phyloP scores from a whole-genome alignment of 352 stramenopile species.

The Globisporangium parvum region DNA sequence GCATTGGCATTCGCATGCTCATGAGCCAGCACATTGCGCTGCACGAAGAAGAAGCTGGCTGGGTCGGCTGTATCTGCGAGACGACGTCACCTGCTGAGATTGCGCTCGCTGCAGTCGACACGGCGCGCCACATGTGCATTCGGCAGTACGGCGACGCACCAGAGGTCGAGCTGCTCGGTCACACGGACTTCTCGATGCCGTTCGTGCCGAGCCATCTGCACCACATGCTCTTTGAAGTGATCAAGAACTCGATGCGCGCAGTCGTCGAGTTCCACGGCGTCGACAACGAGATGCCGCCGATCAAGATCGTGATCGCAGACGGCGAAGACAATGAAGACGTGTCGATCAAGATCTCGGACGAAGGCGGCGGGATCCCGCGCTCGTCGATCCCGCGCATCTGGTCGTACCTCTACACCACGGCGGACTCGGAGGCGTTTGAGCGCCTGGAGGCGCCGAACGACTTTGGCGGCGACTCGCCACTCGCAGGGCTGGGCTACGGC shows the following conservation, averaged over 20 bases:
- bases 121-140: slow-evolving; percentile 98
- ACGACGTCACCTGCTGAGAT: slow-evolving; percentile 96
- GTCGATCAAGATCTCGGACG: slow-evolving; percentile 99
- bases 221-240: slow-evolving; percentile 99
- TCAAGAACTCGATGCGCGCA: slow-evolving; percentile 91
- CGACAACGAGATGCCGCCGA: slow-evolving; percentile 96
- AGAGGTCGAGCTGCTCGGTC: slow-evolving; percentile 96
- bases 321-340: slow-evolving; percentile 98
- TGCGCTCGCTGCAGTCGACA: slow-evolving; percentile 95
- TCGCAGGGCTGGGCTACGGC: slow-evolving; percentile 96
- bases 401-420: slow-evolving; percentile 99
- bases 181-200: slow-evolving; percentile 98
- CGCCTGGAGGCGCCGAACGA: slow-evolving; percentile 84
- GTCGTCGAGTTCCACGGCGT: slow-evolving; percentile 97
- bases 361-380: slow-evolving; percentile 98
- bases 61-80: slow-evolving; percentile 94
- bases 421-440: slow-evolving; percentile 91
- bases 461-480: slow-evolving; percentile 83
- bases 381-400: slow-evolving; percentile 98
- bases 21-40: slow-evolving; percentile 99
- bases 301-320: slow-evolving; percentile 99
- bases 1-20: slow-evolving; percentile 99
- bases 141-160: slow-evolving; percentile 98
- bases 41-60: slow-evolving; percentile 84
- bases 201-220: slow-evolving; percentile 95